Conservation (phyloP, 78 protist genomes). For the Corallochytrium limacisporum region DNA sequence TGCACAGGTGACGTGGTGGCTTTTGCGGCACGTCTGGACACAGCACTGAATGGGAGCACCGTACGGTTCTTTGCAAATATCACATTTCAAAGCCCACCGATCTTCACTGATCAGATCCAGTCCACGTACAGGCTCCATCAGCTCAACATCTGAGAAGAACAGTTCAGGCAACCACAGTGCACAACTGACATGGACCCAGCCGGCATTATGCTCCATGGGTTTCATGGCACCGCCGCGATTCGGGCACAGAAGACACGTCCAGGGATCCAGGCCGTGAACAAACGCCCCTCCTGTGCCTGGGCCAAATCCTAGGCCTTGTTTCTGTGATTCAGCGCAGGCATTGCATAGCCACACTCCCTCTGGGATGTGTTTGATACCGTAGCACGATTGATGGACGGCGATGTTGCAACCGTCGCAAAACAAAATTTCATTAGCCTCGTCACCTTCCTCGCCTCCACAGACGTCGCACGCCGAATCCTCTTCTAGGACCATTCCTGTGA, state of each 20-base stretch:
- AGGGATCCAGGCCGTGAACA: no score
- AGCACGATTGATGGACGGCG: slow-evolving; percentile 17
- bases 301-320: no score
- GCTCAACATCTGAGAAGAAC: not conserved
- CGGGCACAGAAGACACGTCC: slow-evolving; percentile 13
- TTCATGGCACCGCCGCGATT: slow-evolving; percentile 6
- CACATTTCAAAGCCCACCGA: no score
- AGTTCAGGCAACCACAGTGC: slow-evolving; percentile 5
- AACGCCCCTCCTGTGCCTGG: not conserved
- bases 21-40: no score
- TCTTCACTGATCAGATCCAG: no score
- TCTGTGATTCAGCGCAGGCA: not conserved
- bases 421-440: not conserved
- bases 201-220: not conserved
- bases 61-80: no score
- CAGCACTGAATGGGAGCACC: no score
- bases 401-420: slow-evolving; percentile 9
- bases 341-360: slow-evolving; percentile 6
- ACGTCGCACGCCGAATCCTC: not conserved
- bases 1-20: no score
- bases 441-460: not conserved
- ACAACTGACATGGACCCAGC: slow-evolving; percentile 8
- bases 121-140: not conserved
- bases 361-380: not conserved
- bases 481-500: not conserved